Percentiles rank a stretch among this genome's conserved stretches.
Evolutionary conservation across 2,329 filamentous ascomycete species (phyloP).

Genomic region (Rutstroemia sp.): DNA sequence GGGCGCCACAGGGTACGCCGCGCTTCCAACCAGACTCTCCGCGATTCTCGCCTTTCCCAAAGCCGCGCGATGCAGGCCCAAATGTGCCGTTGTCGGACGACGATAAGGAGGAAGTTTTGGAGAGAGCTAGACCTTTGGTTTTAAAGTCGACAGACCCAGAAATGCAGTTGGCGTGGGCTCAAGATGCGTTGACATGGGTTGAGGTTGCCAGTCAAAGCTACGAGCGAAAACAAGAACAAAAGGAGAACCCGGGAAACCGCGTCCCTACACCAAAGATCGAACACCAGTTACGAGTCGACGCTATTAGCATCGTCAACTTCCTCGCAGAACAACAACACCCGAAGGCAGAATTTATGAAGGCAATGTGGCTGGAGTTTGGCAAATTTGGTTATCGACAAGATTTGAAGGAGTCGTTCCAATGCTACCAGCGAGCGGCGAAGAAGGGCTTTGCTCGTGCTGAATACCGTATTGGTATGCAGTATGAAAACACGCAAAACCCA

Average conservation of each 20-base stretch:
- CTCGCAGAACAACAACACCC: constrained; percentile 87
- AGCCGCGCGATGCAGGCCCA: constrained; percentile 67
- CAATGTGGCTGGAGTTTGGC: constrained; percentile 97
- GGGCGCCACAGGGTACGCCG: constrained; percentile 13
- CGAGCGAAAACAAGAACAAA: constrained; percentile 27
- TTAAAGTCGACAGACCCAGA: constrained; percentile 90
- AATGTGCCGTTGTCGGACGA: constrained; percentile 93
- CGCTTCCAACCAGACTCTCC: constrained; percentile 39
- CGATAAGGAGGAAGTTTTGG: constrained; percentile 84
- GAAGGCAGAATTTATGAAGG: constrained; percentile 86
- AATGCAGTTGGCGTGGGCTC: constrained; percentile 95
- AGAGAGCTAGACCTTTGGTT: constrained; percentile 74
- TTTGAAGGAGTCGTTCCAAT: constrained; percentile 87
- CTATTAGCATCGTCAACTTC: constrained; percentile 86
- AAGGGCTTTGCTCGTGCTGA: constrained; percentile 83
- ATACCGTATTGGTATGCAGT: constrained; percentile 97
- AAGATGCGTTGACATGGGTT: constrained; percentile 83
- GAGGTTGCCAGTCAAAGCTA: constrained; percentile 77
- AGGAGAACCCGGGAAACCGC: constrained; percentile 42
- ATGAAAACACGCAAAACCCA: constrained; percentile 89
- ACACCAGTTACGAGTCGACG: constrained; percentile 80
- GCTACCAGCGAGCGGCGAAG: constrained; percentile 79
- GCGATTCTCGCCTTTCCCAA: constrained; percentile 87
- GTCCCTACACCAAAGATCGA: constrained; percentile 79
- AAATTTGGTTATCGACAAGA: constrained; percentile 87